Evolutionary conservation across 1,139 yeast species (phyloP).

Genomic region (Debaryomyces psychrophilus): DNA sequence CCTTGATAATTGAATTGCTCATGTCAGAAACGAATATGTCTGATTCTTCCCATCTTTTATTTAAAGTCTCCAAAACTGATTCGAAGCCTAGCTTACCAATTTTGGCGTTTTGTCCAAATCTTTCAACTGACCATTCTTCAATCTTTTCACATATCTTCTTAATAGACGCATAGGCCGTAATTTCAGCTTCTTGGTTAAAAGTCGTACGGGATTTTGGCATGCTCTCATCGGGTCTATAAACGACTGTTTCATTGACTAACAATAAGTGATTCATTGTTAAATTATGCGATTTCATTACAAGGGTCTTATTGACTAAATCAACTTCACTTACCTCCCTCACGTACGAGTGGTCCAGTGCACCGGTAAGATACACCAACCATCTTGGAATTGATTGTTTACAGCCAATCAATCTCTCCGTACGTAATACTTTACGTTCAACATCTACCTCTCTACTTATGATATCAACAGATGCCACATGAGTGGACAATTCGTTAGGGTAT

Average conservation of each 20-base stretch:
- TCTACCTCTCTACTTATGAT: slow-evolving; percentile 74
- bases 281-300: slow-evolving; percentile 84
- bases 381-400: slow-evolving; percentile 85
- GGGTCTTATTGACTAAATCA: slow-evolving; percentile 62
- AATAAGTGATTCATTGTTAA: slow-evolving; percentile 78
- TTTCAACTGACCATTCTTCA: slow-evolving; percentile 89
- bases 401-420: slow-evolving; percentile 86
- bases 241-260: slow-evolving; percentile 83
- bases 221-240: slow-evolving; percentile 67
- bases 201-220: slow-evolving; percentile 55
- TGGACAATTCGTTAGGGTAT: slow-evolving; percentile 88
- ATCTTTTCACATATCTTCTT: slow-evolving; percentile 72
- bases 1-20: slow-evolving; percentile 27
- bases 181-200: slow-evolving; percentile 83
- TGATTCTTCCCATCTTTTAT: slow-evolving; percentile 53
- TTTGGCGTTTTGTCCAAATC: slow-evolving; percentile 85
- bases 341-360: slow-evolving; percentile 72
- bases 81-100: slow-evolving; percentile 87
- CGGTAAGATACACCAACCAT: slow-evolving; percentile 78
- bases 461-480: slow-evolving; percentile 96
- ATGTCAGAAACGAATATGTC: slow-evolving; percentile 47
- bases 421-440: slow-evolving; percentile 55
- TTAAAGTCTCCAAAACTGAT: slow-evolving; percentile 61
- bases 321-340: slow-evolving; percentile 91
- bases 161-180: slow-evolving; percentile 81